Conservation (phyloP, 2,329 filamentous ascomycete genomes). For the Sphaerulina vaccinii region DNA sequence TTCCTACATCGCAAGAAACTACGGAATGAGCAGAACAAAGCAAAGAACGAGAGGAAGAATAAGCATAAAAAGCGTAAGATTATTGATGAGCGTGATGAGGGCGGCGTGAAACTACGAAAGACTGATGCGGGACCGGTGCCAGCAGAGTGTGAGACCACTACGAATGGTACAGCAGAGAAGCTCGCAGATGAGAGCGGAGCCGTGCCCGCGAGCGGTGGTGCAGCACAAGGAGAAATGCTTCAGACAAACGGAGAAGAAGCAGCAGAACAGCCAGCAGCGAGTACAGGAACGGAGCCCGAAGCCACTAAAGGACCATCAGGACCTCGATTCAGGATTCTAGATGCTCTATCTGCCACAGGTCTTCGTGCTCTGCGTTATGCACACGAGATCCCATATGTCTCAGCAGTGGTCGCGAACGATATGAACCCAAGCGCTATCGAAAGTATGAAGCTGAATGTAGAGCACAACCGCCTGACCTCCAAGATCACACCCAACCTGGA, state of each 20-base stretch:
- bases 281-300: background rate
- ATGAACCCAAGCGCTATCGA: constrained; percentile 56
- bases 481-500: constrained; percentile 72
- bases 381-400: constrained; percentile 69
- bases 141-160: background rate
- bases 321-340: constrained; percentile 75
- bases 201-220: background rate
- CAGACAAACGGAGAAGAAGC: constrained; percentile 1
- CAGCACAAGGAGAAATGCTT: background rate
- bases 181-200: background rate
- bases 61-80: constrained; percentile 38
- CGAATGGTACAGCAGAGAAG: background rate
- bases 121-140: constrained; percentile 12
- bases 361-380: constrained; percentile 88
- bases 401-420: constrained; percentile 70
- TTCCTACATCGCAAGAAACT: constrained; percentile 30
- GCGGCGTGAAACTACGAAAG: constrained; percentile 18
- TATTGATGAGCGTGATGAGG: constrained; percentile 29
- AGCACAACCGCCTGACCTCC: constrained; percentile 72
- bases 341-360: constrained; percentile 91
- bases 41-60: constrained; percentile 34
- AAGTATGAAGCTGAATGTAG: constrained; percentile 79
- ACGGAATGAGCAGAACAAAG: constrained; percentile 35
- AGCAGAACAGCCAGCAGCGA: constrained; percentile 17
- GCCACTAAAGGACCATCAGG: constrained; percentile 26